phyloP scores from a whole-genome alignment of 805 yeast species.

The Jamesozyma spencerorum region DNA sequence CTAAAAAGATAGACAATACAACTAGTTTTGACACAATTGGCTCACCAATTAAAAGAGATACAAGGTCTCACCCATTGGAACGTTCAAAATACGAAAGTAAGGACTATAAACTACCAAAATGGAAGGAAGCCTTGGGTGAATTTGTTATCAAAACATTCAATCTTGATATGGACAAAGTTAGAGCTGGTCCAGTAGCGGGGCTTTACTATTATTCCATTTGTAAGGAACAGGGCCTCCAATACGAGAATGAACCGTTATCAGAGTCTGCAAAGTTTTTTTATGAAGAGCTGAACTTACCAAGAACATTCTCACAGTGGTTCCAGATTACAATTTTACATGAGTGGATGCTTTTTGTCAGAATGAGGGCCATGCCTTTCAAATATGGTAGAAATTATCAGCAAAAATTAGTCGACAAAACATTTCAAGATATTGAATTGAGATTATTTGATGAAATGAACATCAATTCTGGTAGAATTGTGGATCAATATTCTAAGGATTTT shows the following conservation, averaged over 20 bases:
- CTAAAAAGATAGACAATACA: neutral
- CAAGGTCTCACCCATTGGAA: slow-evolving; percentile 26
- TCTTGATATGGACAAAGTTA: slow-evolving; percentile 82
- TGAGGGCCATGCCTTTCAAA: slow-evolving; percentile 92
- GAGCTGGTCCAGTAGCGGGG: slow-evolving; percentile 94
- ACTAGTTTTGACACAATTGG: slow-evolving; percentile 4
- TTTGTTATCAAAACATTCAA: slow-evolving; percentile 48
- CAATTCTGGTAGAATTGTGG: slow-evolving; percentile 69
- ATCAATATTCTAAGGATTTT: slow-evolving; percentile 80
- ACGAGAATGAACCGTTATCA: slow-evolving; percentile 61
- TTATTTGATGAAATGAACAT: slow-evolving; percentile 82
- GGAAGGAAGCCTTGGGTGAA: slow-evolving; percentile 57
- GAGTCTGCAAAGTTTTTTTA: slow-evolving; percentile 77
- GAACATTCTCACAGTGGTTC: slow-evolving; percentile 91
- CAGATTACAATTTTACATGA: slow-evolving; percentile 84
- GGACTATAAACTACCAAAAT: slow-evolving; percentile 35
- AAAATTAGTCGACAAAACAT: slow-evolving; percentile 78
- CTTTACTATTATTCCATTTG: slow-evolving; percentile 79
- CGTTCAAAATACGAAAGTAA: slow-evolving; percentile 33
- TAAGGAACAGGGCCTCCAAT: slow-evolving; percentile 73
- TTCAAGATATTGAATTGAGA: slow-evolving; percentile 81
- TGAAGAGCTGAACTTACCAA: slow-evolving; percentile 70
- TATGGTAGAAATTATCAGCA: slow-evolving; percentile 87
- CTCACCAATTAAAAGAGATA: slow-evolving; percentile 23
- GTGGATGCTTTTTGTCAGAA: slow-evolving; percentile 89